phyloP scores from a whole-genome alignment of 805 yeast species.

The Ascoidea asiatica region DNA sequence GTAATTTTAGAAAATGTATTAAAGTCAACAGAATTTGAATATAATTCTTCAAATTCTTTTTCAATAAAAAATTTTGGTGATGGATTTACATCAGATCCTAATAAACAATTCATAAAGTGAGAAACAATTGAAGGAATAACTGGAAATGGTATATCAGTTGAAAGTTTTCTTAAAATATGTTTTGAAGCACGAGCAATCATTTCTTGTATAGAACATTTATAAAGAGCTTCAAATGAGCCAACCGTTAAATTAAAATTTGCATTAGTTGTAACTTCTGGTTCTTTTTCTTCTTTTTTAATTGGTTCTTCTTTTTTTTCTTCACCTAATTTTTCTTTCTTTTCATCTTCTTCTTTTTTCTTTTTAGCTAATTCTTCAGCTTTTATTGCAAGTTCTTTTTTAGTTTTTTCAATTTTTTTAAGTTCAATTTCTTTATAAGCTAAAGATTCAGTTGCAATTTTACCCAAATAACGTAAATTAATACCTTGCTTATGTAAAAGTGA shows the following conservation, averaged over 20 bases:
- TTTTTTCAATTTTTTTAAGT: conserved; percentile 15
- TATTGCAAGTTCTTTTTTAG: conserved; percentile 19
- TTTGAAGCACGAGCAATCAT: conserved; percentile 72
- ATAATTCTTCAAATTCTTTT: conserved; percentile 26
- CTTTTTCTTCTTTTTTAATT: conserved; percentile 10
- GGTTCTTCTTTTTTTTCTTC: conserved; percentile 11
- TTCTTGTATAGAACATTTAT: conserved; percentile 26
- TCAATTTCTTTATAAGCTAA: conserved; percentile 1
- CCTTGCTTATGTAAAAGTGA: conserved; percentile 64
- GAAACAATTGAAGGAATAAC: conserved; percentile 48
- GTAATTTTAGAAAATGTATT: conserved; percentile 31
- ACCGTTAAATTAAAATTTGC: conserved; percentile 6
- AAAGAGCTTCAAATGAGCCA: conserved; percentile 10
- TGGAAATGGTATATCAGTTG: conserved; percentile 33
- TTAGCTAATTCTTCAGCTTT: conserved; percentile 20
- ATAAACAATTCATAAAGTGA: conserved; percentile 58
- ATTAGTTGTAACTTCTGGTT: conserved; percentile 13
- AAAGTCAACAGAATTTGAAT: conserved; percentile 23
- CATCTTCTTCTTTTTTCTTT: conserved; percentile 15
- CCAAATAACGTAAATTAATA: conserved; percentile 81
- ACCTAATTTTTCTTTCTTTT: conserved; percentile 16
- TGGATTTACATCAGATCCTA: conserved; percentile 35
- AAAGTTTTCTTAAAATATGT: conserved; percentile 46
- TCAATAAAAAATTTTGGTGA: conserved; percentile 29
- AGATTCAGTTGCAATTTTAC: conserved; percentile 34